Conservation (phyloP, 495 filamentous ascomycete genomes). For the Talaromyces thailandensis region DNA sequence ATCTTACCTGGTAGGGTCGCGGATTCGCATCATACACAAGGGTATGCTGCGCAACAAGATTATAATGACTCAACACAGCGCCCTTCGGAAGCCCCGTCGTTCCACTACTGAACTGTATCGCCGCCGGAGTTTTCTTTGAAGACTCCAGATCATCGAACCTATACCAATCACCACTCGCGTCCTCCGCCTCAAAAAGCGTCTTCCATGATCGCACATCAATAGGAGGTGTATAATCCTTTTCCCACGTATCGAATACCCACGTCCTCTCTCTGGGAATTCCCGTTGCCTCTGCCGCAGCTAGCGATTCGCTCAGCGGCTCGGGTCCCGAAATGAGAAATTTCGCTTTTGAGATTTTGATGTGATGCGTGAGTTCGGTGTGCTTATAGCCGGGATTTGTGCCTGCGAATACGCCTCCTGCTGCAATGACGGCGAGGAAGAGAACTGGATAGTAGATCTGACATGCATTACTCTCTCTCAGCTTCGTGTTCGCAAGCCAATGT, state of each 20-base stretch:
- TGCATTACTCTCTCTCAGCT: neutral
- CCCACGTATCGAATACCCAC: constrained; percentile 39
- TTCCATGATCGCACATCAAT: constrained; percentile 38
- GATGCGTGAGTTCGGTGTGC: constrained; percentile 54
- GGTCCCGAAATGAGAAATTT: constrained; percentile 49
- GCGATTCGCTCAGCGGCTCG: constrained; percentile 38
- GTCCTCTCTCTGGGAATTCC: constrained; percentile 41
- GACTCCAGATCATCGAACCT: constrained; percentile 33
- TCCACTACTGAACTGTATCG: constrained; percentile 45
- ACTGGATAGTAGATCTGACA: constrained; percentile 48
- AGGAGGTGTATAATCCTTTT: constrained; percentile 22
- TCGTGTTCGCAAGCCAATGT: neutral
- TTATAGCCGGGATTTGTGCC: constrained; percentile 53
- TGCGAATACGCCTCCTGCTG: constrained; percentile 42
- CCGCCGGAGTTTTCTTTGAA: constrained; percentile 41
- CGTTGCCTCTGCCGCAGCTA: constrained; percentile 37
- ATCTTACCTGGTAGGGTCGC: neutral
- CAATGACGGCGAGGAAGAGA: constrained; percentile 44
- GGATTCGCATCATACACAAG: constrained; percentile 14
- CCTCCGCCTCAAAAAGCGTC: constrained; percentile 38
- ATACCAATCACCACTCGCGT: constrained; percentile 11
- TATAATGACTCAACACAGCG: constrained; percentile 34
- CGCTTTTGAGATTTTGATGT: constrained; percentile 41
- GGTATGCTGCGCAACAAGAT: constrained; percentile 29
- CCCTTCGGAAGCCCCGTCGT: constrained; percentile 44